Evolutionary conservation across 2,329 filamentous ascomycete genomes (phyloP), one percentile per base, ranked within the genome.

Genomic region (Peltaster fructicola): DNA sequence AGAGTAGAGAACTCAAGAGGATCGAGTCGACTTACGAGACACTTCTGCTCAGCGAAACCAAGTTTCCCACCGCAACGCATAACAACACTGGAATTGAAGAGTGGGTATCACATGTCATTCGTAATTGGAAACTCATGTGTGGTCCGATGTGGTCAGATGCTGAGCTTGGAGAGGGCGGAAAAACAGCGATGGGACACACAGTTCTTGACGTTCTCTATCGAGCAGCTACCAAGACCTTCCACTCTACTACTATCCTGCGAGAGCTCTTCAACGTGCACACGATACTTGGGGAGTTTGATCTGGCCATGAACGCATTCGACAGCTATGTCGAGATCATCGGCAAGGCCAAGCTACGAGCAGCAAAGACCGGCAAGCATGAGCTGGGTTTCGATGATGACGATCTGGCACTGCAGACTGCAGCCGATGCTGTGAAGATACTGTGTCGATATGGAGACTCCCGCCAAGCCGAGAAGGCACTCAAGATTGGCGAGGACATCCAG

Each of bases 181-280:
- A 81, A 39, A 70, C 74, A 42, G 68, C 64, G 12, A 57, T 85
- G 10, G 77, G 77, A 34, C 70, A 75, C 26, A 72, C 72, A 24
- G 71, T 90, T 15, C 64, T 98, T 19, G 84, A 73, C 24, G 78
- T 82, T 14, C 61, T 98, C 5, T 98, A 95, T 50, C 75, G 76
- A 18, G 80, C 84, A 12, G 80, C 85, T 6, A 81, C 77, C 7
- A 92, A 88, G 50, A 92, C 84, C 0, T 98, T 88, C 44, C 88
- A 98, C 51, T 98, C 88, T 2, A 91, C 85, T 1, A 60, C 81
- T 7, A 78, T 95, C 33, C 57, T 98, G 15, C 67, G 85, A 30
- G 69, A 84, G 40, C 61, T 98, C 1, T 95, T 95, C 45, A 74
- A 71, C 7, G 75, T 92, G 2, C 88, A 98, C 48, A 61, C 85